Conservation (phyloP, 371 early-diverging fungal species). For the Nosema muscidifuracis region DNA sequence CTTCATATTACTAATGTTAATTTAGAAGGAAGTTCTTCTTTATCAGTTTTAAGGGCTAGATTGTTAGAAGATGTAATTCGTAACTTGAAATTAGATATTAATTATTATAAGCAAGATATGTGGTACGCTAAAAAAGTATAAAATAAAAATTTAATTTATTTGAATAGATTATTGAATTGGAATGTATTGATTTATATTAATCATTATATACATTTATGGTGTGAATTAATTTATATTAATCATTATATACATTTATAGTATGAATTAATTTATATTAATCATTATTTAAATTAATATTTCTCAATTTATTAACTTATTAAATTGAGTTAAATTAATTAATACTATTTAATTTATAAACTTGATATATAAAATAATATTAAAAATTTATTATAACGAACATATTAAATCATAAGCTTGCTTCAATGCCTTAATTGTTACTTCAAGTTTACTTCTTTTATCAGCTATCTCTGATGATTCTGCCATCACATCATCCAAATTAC, state of each 20-base stretch:
- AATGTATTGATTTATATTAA: neutral
- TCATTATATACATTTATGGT: neutral
- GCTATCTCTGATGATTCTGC: conserved; percentile 83
- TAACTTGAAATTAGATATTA: conserved; percentile 35
- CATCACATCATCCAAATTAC: conserved; percentile 75
- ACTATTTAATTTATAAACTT: too few species aligned
- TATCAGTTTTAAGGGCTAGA: conserved; percentile 22
- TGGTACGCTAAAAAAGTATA: neutral
- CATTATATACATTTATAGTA: too few species aligned
- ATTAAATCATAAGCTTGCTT: conserved; percentile 65
- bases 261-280: too few species aligned
- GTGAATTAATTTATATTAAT: neutral
- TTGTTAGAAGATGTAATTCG: conserved; percentile 52
- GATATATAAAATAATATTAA: too few species aligned
- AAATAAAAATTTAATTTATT: neutral
- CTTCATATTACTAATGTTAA: conserved; percentile 52
- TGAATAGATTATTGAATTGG: conserved; percentile 4
- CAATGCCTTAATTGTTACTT: conserved; percentile 67
- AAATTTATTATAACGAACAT: conserved; percentile 12
- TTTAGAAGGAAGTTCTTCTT: neutral
- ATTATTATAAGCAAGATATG: conserved; percentile 51
- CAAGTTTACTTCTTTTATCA: conserved; percentile 67
- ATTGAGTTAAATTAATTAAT: too few species aligned
- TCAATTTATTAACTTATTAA: too few species aligned
- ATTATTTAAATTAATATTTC: too few species aligned